Percentiles rank a stretch among this genome's conserved stretches.
Conservation (phyloP, 108 stramenopile species). For the Nitzschia sp. region DNA sequence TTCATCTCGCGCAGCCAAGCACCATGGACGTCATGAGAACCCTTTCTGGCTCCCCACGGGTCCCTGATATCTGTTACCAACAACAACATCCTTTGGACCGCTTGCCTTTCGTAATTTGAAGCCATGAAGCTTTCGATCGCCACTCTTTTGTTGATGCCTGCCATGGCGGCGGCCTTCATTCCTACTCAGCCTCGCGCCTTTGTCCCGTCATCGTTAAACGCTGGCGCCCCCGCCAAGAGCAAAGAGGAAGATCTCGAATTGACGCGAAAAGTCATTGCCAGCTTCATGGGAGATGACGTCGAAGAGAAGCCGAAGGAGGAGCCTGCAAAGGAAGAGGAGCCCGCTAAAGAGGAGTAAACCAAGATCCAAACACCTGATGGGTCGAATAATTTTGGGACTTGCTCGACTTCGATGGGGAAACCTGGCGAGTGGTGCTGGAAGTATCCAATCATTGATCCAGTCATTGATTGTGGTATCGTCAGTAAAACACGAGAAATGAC, state of each 20-base stretch:
- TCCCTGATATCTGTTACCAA: too few relatives aligned
- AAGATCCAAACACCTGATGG: background rate
- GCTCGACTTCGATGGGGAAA: background rate
- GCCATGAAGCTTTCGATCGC: conserved; percentile 42
- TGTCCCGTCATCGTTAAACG: conserved; percentile 7
- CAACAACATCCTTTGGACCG: too few relatives aligned
- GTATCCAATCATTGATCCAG: too few relatives aligned
- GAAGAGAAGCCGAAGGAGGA: conserved; percentile 9
- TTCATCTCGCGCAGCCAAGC: too few relatives aligned
- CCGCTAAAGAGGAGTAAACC: background rate
- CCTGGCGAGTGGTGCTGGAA: too few relatives aligned
- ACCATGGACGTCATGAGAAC: too few relatives aligned
- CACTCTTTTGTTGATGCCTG: conserved; percentile 28
- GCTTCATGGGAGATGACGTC: background rate
- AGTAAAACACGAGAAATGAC: too few relatives aligned
- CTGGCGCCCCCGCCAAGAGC: conserved; percentile 40
- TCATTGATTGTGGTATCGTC: too few relatives aligned
- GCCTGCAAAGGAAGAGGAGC: conserved; percentile 8
- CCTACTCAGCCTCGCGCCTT: conserved; percentile 23
- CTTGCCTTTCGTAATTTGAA: background rate
- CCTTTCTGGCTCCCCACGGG: too few relatives aligned
- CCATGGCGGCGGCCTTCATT: conserved; percentile 36
- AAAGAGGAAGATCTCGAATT: conserved; percentile 65
- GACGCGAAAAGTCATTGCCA: conserved; percentile 39
- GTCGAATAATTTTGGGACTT: background rate